Evolutionary conservation across 441 rosid species (phyloP), one percentile per base, ranked within the genome.

Genomic region (Raphanus hybrid): DNA sequence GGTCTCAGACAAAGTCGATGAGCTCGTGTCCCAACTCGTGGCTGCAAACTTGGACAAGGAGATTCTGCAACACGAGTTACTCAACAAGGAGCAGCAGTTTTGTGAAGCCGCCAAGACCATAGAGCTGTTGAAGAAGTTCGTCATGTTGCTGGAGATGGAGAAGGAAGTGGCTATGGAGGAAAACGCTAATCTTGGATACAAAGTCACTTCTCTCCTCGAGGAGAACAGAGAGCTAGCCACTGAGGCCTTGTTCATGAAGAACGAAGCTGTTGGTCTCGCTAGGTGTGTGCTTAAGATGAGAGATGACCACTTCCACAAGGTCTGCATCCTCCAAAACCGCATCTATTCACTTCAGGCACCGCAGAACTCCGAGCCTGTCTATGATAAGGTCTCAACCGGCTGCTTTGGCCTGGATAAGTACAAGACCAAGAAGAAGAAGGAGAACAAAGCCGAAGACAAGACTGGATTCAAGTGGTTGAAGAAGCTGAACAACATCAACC

Each of bases 61-160:
- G 6, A 76, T 89, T 29, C 54, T 90, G 41, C 15, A 61, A 15
- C 69, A 83, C 39, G 88, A 86, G 80, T 66, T 84, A 12, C 72
- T 79, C 37, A 65, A 82, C 32, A 74, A 78, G 68, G 87, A 87
- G 66, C 80, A 71, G 2, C 80, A 32, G 64, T 67, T 77, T 43
- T 69, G 64, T 0, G 92, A 89, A 37, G 84, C 86, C 0, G 68
- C 72, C 18, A 82, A 81, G 78, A 89, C 86, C 78, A 74, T 89
- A 5, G 89, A 85, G 71, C 75, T 89, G 64, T 74, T 89, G 73
- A 86, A 84, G 86, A 89, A 84, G 70, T 70, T 89, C 59, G 84
- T 91, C 1, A 86, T 86, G 76, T 82, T 89, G 62, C 69, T 89
- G 52, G 96, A 91, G 82, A 83, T 88, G 1, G 96, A 91, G 85